Percentiles rank a stretch among this genome's conserved stretches.
phyloP scores from a whole-genome alignment of 305 asterid genomes.

The Salvia sclarea region DNA sequence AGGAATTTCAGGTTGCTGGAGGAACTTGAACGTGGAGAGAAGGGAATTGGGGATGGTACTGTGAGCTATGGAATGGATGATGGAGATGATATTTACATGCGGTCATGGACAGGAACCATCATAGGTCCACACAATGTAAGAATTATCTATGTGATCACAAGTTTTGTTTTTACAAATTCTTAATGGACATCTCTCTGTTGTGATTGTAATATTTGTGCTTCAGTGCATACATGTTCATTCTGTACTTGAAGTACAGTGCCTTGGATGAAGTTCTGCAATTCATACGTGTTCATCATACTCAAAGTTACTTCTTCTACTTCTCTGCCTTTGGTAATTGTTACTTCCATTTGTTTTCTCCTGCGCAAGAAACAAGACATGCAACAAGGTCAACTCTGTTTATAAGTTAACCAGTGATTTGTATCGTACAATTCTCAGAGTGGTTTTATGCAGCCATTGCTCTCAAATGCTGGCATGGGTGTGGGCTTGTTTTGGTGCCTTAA shows the following conservation, averaged over 20 bases:
- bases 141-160: background rate
- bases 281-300: background rate
- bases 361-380: background rate
- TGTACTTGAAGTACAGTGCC: too few species aligned
- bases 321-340: background rate
- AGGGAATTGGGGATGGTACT: slow-evolving; percentile 89
- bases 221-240: too few species aligned
- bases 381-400: background rate
- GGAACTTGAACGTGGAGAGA: slow-evolving; percentile 92
- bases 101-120: slow-evolving; percentile 88
- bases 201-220: background rate
- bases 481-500: background rate
- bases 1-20: slow-evolving; percentile 84
- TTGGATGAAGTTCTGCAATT: background rate
- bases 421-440: background rate
- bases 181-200: background rate
- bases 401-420: background rate
- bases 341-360: background rate
- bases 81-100: slow-evolving; percentile 84
- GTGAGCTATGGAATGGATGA: slow-evolving; percentile 94
- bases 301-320: background rate
- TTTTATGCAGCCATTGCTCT: background rate
- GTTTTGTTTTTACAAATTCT: background rate
- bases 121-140: slow-evolving; percentile 82
- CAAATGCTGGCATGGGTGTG: background rate